Evolutionary conservation across 2,329 filamentous ascomycete genomes (phyloP).

Genomic region (Trichoderma simmonsii): DNA sequence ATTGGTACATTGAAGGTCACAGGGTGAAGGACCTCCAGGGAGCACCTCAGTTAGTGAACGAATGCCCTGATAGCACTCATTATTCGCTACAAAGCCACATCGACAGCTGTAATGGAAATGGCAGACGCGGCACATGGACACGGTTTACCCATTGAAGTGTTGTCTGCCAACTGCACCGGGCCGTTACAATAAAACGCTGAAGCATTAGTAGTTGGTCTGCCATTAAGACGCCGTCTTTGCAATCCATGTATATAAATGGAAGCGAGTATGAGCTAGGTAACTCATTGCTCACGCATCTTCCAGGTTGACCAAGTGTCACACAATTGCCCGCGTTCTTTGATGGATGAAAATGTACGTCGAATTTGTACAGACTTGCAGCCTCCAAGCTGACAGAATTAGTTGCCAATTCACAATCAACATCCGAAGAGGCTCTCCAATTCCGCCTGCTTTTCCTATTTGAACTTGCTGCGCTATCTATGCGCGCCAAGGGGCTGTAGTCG

Average conservation of each 20-base stretch:
- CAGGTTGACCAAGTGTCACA: background rate
- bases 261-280: background rate
- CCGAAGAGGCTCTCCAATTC: background rate
- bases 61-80: background rate
- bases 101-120: background rate
- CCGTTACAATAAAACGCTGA: background rate
- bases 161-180: background rate
- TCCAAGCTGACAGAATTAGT: background rate
- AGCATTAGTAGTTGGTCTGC: no score
- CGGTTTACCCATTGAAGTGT: background rate
- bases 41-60: background rate
- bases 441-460: conserved; percentile 1
- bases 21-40: background rate
- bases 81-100: background rate
- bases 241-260: background rate
- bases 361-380: background rate
- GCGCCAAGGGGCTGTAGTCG: background rate
- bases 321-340: background rate
- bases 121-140: background rate
- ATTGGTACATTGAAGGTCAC: background rate
- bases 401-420: background rate
- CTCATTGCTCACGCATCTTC: background rate
- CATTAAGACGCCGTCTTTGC: background rate
- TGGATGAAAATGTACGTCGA: background rate
- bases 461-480: conserved; percentile 12